Conservation (phyloP, 139 green algal genomes). For the Chlamydomonas applanata region DNA sequence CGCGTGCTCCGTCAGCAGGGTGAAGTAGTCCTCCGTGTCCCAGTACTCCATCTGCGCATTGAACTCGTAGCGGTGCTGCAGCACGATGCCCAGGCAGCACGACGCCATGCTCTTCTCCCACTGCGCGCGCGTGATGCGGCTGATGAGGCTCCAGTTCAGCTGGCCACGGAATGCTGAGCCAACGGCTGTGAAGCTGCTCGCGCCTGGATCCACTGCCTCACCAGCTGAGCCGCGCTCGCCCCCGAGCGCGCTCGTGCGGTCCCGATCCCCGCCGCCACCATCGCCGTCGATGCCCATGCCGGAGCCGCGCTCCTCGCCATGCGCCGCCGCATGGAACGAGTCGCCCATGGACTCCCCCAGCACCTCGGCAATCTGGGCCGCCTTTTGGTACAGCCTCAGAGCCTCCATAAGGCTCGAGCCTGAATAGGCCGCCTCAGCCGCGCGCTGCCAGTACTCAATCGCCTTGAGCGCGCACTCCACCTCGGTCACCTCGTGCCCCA, state of each 20-base stretch:
- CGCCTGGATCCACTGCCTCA: slow-evolving; percentile 10
- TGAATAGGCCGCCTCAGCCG: slow-evolving; percentile 37
- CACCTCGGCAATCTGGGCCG: slow-evolving; percentile 37
- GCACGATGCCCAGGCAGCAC: slow-evolving; percentile 45
- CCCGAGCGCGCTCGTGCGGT: neutral
- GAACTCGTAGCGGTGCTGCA: slow-evolving; percentile 41
- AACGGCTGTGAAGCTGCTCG: slow-evolving; percentile 32
- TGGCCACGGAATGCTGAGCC: slow-evolving; percentile 23
- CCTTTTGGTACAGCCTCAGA: slow-evolving; percentile 48
- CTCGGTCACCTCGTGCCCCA: slow-evolving; percentile 35
- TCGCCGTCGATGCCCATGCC: neutral
- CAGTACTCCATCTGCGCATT: slow-evolving; percentile 29
- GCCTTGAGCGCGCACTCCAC: slow-evolving; percentile 44
- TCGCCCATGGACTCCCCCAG: slow-evolving; percentile 30
- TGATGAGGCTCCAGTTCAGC: slow-evolving; percentile 44
- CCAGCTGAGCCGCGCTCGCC: neutral
- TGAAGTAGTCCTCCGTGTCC: slow-evolving; percentile 45
- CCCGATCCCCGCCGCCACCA: neutral
- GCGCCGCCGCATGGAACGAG: neutral
- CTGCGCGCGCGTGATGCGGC: slow-evolving; percentile 33
- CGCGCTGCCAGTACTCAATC: slow-evolving; percentile 44
- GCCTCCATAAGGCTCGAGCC: slow-evolving; percentile 41
- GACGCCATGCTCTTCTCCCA: slow-evolving; percentile 53
- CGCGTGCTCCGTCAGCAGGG: slow-evolving; percentile 46
- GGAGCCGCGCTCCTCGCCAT: neutral